Percentiles rank a stretch among this genome's conserved stretches.
phyloP scores from a whole-genome alignment of 2,329 filamentous ascomycete genomes.

The Diaporthe sp. region DNA sequence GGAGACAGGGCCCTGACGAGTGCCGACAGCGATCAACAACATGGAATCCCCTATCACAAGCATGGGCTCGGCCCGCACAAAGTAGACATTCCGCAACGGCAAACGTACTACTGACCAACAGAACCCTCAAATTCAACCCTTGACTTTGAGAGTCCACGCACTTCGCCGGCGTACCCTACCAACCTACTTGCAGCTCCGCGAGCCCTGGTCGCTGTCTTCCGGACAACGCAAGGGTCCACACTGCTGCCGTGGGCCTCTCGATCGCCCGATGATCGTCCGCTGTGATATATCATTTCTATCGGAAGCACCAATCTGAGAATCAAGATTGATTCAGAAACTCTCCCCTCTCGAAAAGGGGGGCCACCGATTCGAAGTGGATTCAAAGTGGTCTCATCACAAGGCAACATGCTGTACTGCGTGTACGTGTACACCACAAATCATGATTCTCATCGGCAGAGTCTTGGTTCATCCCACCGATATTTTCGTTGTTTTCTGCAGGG shows the following conservation, averaged over 20 bases:
- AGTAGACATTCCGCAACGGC: not conserved
- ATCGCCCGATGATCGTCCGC: not conserved
- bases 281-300: not conserved
- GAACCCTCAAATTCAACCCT: not conserved
- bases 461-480: not conserved
- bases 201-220: not conserved
- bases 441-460: not conserved
- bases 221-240: constrained; percentile 1
- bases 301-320: not conserved
- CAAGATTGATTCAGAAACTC: not conserved
- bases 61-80: not conserved
- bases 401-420: not conserved
- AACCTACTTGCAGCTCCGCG: not conserved
- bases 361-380: not conserved
- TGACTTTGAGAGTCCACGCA: not conserved
- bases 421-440: not conserved
- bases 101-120: not conserved
- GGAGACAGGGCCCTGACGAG: constrained; percentile 1
- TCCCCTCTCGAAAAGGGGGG: not conserved
- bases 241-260: not conserved
- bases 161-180: not conserved
- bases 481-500: not conserved
- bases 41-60: not conserved
- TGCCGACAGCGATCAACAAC: constrained; percentile 2
- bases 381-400: not conserved